Percentiles rank a stretch among this genome's conserved stretches.
Evolutionary conservation across 352 stramenopile genomes (phyloP).

Genomic region (Phytophthora constricta): DNA sequence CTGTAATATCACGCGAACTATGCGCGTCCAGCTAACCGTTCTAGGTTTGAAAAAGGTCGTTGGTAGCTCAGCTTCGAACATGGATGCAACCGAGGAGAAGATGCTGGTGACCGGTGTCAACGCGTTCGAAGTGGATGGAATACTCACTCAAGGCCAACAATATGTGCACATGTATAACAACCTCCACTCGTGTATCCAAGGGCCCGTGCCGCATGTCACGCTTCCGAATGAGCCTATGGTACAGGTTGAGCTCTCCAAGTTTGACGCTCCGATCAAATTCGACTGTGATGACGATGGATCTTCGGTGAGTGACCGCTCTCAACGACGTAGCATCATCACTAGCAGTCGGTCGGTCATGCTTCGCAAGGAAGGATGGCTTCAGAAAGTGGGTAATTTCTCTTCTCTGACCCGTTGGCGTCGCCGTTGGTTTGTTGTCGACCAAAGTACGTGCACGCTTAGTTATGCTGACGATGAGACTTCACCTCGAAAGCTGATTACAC

Average conservation of each 20-base stretch:
- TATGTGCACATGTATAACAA: constrained; percentile 89
- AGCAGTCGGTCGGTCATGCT: constrained; percentile 63
- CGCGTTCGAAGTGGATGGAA: constrained; percentile 81
- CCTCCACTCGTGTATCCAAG: constrained; percentile 68
- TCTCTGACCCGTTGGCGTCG: constrained; percentile 75
- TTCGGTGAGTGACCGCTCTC: constrained; percentile 38
- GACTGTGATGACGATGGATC: constrained; percentile 53
- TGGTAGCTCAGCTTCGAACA: constrained; percentile 42
- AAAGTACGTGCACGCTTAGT: constrained; percentile 79
- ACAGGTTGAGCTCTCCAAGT: constrained; percentile 73
- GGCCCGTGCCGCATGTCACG: constrained; percentile 79
- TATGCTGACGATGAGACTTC: constrained; percentile 77
- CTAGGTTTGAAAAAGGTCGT: constrained; percentile 77
- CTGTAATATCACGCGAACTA: constrained; percentile 70
- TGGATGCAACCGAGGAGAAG: constrained; percentile 60
- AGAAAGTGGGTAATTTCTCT: constrained; percentile 81
- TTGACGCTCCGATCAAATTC: constrained; percentile 73
- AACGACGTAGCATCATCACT: constrained; percentile 63
- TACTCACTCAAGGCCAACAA: constrained; percentile 64
- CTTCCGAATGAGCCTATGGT: constrained; percentile 73
- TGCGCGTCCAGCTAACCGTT: constrained; percentile 79
- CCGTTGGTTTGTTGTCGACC: constrained; percentile 83
- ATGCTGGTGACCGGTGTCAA: constrained; percentile 87
- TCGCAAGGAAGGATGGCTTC: constrained; percentile 83
- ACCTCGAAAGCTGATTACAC: constrained; percentile 74